These are phyloP conservation scores for Antarctomyces pellizariae DNA, from an alignment of 495 filamentous ascomycete genomes.

Conservation along the genomic window DNA sequence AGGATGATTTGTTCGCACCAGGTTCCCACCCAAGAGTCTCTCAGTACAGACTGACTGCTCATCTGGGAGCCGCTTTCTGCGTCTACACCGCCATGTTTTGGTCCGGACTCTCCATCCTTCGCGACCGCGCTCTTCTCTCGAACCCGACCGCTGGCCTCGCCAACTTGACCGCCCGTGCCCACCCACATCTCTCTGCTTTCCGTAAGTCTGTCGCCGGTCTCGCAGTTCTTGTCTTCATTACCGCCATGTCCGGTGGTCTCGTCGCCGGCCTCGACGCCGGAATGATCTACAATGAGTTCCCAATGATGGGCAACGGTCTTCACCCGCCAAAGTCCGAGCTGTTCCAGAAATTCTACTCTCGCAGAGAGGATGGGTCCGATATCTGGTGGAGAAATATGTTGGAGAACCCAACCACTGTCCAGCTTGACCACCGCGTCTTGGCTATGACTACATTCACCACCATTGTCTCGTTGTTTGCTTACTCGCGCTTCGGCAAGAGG, in stretches of 20 bases:
- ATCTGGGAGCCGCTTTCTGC: slow-evolving; percentile 71
- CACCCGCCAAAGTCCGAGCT: slow-evolving; percentile 65
- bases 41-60: slow-evolving; percentile 79
- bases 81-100: slow-evolving; percentile 89
- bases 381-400: slow-evolving; percentile 91
- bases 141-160: slow-evolving; percentile 31
- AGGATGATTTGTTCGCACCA: slow-evolving; percentile 80
- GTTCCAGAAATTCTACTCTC: slow-evolving; percentile 66
- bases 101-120: slow-evolving; percentile 68
- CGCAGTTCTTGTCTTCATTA: slow-evolving; percentile 56
- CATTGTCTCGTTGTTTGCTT: slow-evolving; percentile 54
- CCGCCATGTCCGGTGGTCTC: slow-evolving; percentile 77
- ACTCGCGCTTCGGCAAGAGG: slow-evolving; percentile 36
- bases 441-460: slow-evolving; percentile 73
- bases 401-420: slow-evolving; percentile 85
- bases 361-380: slow-evolving; percentile 48
- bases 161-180: slow-evolving; percentile 30
- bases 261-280: slow-evolving; percentile 92
- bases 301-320: slow-evolving; percentile 70
- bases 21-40: slow-evolving; percentile 78
- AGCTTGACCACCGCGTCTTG: slow-evolving; percentile 84
- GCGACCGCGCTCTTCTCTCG: slow-evolving; percentile 41
- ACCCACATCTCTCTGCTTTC: slow-evolving; percentile 45
- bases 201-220: slow-evolving; percentile 50
- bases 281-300: slow-evolving; percentile 95